Evolutionary conservation across 495 filamentous ascomycete species (phyloP).

Genomic region (Thermothielavioides terrestris): DNA sequence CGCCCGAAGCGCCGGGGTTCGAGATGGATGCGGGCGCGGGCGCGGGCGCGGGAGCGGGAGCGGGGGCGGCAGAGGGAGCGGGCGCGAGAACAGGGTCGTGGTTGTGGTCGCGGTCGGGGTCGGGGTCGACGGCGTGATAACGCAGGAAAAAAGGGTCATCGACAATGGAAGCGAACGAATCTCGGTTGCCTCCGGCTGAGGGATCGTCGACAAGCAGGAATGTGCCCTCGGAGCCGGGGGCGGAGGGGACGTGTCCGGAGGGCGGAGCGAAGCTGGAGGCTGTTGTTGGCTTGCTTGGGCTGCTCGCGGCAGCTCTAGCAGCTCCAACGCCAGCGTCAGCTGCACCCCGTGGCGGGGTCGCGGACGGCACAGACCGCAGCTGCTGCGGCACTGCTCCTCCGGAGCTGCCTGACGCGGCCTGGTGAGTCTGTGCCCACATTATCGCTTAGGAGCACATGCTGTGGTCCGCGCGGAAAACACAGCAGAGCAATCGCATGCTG

Average conservation of each 20-base stretch:
- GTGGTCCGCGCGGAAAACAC: too few relatives aligned
- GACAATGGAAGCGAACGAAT: conserved; percentile 36
- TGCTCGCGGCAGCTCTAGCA: background rate
- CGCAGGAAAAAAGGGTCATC: conserved; percentile 41
- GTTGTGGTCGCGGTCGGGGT: conserved; percentile 1
- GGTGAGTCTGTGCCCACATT: conserved; percentile 25
- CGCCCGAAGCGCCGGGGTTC: background rate
- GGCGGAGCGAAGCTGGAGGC: conserved; percentile 6
- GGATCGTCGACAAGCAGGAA: conserved; percentile 27
- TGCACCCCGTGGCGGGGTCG: conserved; percentile 6
- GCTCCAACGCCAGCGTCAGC: background rate
- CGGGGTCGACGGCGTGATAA: conserved; percentile 11
- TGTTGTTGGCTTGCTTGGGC: conserved; percentile 9
- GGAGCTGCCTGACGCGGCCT: conserved; percentile 15
- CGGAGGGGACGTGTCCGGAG: conserved; percentile 6
- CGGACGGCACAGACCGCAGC: conserved; percentile 8
- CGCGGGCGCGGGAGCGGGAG: background rate
- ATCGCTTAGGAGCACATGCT: conserved; percentile 8
- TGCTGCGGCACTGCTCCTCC: conserved; percentile 6
- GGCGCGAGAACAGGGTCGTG: background rate
- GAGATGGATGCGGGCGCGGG: background rate
- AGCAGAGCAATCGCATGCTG: too few relatives aligned
- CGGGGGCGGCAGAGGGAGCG: background rate
- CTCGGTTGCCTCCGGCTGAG: conserved; percentile 23
- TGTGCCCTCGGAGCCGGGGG: conserved; percentile 16